Conservation (phyloP, 2,329 filamentous ascomycete species). For the Rhinocladiella mackenziei region DNA sequence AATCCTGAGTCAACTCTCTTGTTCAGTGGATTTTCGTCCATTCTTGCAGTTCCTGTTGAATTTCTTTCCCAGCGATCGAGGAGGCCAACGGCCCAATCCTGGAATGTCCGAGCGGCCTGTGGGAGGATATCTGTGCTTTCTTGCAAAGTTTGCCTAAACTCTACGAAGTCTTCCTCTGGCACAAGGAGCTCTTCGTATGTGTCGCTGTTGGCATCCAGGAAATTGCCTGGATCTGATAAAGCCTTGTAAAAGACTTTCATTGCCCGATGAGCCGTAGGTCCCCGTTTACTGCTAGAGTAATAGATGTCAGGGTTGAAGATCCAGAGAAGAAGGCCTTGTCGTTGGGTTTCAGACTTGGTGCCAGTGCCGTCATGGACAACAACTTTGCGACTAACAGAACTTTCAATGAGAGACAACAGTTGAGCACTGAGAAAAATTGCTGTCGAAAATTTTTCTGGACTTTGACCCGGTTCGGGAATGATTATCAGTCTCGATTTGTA, state of each 20-base stretch:
- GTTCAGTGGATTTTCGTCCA: slow-evolving; percentile 28
- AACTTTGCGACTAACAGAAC: slow-evolving; percentile 54
- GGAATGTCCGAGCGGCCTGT: slow-evolving; percentile 47
- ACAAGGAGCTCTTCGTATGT: slow-evolving; percentile 49
- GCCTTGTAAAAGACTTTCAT: slow-evolving; percentile 56
- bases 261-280: slow-evolving; percentile 42
- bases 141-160: slow-evolving; percentile 35
- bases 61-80: slow-evolving; percentile 44
- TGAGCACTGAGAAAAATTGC: slow-evolving; percentile 50
- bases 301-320: slow-evolving; percentile 58
- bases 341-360: slow-evolving; percentile 3
- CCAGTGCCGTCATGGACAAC: slow-evolving; percentile 41
- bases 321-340: slow-evolving; percentile 43
- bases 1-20: slow-evolving; percentile 24
- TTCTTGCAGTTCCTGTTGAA: slow-evolving; percentile 21
- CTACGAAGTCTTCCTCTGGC: slow-evolving; percentile 28
- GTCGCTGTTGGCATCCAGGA: slow-evolving; percentile 38
- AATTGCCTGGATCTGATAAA: slow-evolving; percentile 32
- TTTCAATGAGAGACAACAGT: slow-evolving; percentile 54
- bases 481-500: slow-evolving; percentile 48
- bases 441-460: slow-evolving; percentile 33
- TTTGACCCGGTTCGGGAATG: slow-evolving; percentile 24
- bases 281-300: slow-evolving; percentile 47
- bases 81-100: slow-evolving; percentile 54
- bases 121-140: slow-evolving; percentile 48